Base-by-base conservation (phyloP, 2,329 filamentous ascomycete genomes). In the Penicillium sp. region DNA sequence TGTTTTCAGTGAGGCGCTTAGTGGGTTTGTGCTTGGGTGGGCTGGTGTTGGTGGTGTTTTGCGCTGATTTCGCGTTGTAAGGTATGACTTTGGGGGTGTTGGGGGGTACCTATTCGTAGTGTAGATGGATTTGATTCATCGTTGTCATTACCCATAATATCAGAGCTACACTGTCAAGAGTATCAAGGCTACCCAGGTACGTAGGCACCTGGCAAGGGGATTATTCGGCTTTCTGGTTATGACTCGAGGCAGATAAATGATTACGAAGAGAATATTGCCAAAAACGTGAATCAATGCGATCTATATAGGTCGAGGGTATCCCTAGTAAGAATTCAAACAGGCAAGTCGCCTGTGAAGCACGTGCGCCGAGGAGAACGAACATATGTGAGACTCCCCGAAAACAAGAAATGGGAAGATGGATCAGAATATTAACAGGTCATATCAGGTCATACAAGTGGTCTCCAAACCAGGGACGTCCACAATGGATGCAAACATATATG, bases 1-100 rank as follows among this genome's bases (percentile, higher is more conserved):
- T 43, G 69, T 75, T 50, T 56, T 75, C 46, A 66, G 70, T 13
- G 73, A 76, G 62, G 73, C 72, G n/a, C 55, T 76, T 52, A 74
- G 70, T 60, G 73, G 74, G 53, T 76, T 76, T 65, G 69, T 76
- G 15, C 57, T 76, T 40, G 74, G 74, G 12, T 76, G 74, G 74
- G 71, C 74, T 40, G 74, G 73, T 55, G 70, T 75, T 47, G 73
- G 73, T 1, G 73, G 73, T 57, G 69, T 76, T 47, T 66, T 76
- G 61, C 64, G 73, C 61, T 75, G 62, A 68, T 57, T 38, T 32
- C 31, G 35, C 20, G 23, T 43, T 9, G n/a, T 24, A 1, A 27
- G 6, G 24, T 41, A 37, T 25, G 25, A 7, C 35, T 38, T 33
- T 31, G 37, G 20, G 25, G 25, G 25, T 27, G 4, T 27, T 27